Base-by-base conservation (phyloP, 1,139 yeast genomes). In the Pichia sp. region DNA sequence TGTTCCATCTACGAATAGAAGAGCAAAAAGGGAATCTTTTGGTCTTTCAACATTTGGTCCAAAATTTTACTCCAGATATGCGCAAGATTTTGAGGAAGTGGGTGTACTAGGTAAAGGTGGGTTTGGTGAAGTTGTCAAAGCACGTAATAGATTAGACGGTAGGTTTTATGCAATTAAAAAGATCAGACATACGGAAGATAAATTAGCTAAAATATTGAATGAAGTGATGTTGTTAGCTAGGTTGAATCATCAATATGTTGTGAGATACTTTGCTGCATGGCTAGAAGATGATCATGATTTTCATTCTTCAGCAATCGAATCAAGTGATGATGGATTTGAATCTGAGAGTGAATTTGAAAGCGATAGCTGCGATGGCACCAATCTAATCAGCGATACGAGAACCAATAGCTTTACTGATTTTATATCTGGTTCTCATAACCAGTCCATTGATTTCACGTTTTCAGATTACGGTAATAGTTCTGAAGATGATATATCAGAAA, bases 201-300 rank as follows among this genome's bases (percentile, higher is more conserved):
- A 86, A 51, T 67, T 92, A 38, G 83, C 95, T 33, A 77, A 85
- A 4, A 81, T 92, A 45, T 67, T 94, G 45, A 86, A 87, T 51
- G 98, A 94, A 58, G 98, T 94, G 0, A 79, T 90, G 73, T 75
- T 95, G 5, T 73, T 94, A 54, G 95, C 97, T 0, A 72, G 98
- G 51, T 69, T 94, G 44, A 92, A 90, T 56, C 97, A 94, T 61
- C 97, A 88, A 59, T 88, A 87, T 61, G 96, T 94, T 40, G 98
- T 94, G 2, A 68, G 98, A 45, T 94, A 94, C 61, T 92, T 86
- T 64, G 95, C 97, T 2, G 95, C 97, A 0, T 94, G 98, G 99
- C 77, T 92, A 3, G 98, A 92, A 59, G 86, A 82, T 44, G 77
- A 80, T 38, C 61, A 61, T 46, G 62, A 62, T 4, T 55, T 52